Evolutionary conservation across 2,329 filamentous ascomycete genomes (phyloP).

Genomic region (Colletotrichum truncatum): DNA sequence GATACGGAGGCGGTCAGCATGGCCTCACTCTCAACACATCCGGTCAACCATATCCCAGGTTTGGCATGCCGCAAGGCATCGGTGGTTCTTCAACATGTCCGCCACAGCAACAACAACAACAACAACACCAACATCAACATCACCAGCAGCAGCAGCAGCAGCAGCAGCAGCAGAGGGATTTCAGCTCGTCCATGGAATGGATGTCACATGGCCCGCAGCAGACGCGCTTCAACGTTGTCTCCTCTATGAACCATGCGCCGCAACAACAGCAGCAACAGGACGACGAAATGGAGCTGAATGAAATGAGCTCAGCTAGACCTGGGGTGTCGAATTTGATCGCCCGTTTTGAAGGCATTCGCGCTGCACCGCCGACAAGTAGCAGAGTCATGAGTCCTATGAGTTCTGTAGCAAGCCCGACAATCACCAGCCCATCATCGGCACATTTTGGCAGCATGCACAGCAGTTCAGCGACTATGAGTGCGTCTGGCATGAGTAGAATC

Average conservation of each 20-base stretch:
- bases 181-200: constrained; percentile 47
- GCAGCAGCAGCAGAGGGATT: constrained; percentile 13
- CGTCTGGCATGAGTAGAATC: constrained; percentile 33
- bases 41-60: constrained; percentile 43
- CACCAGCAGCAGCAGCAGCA: constrained; percentile 22
- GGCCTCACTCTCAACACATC: constrained; percentile 39
- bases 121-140: constrained; percentile 8
- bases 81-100: constrained; percentile 37
- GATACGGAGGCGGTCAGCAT: constrained; percentile 16
- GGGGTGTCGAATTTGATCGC: constrained; percentile 49
- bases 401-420: constrained; percentile 32
- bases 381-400: constrained; percentile 37
- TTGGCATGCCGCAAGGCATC: constrained; percentile 39
- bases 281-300: constrained; percentile 32
- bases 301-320: constrained; percentile 30
- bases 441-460: constrained; percentile 42
- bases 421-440: constrained; percentile 36
- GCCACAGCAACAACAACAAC: constrained; percentile 29
- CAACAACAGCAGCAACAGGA: constrained; percentile 9
- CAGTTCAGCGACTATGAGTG: constrained; percentile 33
- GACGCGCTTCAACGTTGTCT: constrained; percentile 27
- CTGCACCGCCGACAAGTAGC: constrained; percentile 42
- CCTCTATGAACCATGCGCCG: constrained; percentile 9
- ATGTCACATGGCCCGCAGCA: constrained; percentile 41
- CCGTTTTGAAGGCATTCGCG: constrained; percentile 48